Evolutionary conservation across 345 rosid species (phyloP).

Genomic region (Eutrema japonicum): DNA sequence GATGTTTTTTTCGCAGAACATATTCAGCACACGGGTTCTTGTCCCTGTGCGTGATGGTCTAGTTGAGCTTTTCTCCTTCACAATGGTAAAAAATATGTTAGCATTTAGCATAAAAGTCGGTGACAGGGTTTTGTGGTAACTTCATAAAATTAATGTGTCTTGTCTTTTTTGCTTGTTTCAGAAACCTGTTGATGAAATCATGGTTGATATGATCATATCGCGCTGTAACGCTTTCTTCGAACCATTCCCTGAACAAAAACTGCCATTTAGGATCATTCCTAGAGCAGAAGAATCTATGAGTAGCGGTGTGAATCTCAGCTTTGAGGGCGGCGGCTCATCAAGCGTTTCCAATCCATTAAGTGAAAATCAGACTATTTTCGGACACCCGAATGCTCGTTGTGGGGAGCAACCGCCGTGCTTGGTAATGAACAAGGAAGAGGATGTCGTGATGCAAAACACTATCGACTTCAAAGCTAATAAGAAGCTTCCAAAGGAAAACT

Average conservation of each 20-base stretch:
- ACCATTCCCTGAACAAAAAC: constrained; percentile 32
- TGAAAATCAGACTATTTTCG: constrained; percentile 40
- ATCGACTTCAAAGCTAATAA: constrained; percentile 30
- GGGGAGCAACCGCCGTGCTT: constrained; percentile 14
- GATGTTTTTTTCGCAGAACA: constrained; percentile 49
- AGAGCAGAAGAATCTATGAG: constrained; percentile 34
- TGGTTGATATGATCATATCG: constrained; percentile 54
- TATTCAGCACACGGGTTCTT: constrained; percentile 62
- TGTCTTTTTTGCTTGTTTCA: constrained; percentile 40
- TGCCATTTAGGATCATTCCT: constrained; percentile 29
- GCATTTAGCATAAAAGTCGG: not conserved
- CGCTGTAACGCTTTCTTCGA: constrained; percentile 47
- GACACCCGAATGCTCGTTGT: not conserved
- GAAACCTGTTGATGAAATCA: constrained; percentile 63
- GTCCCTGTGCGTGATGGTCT: constrained; percentile 77
- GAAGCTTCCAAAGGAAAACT: constrained; percentile 44
- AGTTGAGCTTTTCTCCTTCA: constrained; percentile 73
- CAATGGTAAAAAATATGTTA: constrained; percentile 52
- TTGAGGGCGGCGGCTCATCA: constrained; percentile 55
- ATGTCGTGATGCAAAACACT: not conserved
- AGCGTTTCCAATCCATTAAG: constrained; percentile 52
- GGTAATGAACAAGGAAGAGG: constrained; percentile 31
- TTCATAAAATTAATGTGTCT: not conserved
- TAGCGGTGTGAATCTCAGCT: constrained; percentile 42
- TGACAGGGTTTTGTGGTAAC: not conserved